Evolutionary conservation across 2,329 filamentous ascomycete genomes (phyloP).

Genomic region (Dothideomycetes sp.): DNA sequence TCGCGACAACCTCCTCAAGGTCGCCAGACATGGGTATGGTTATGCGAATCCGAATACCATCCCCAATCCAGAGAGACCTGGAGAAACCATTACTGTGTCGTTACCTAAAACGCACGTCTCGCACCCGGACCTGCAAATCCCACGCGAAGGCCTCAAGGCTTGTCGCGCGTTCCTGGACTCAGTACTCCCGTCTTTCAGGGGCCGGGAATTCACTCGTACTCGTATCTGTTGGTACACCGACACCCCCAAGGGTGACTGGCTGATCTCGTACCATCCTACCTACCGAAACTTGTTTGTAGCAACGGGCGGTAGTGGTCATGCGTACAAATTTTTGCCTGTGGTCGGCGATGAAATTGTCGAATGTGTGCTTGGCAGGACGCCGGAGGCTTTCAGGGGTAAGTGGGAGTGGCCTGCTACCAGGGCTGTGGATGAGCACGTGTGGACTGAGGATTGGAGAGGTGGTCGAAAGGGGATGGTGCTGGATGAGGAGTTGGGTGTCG

Average conservation of each 20-base stretch:
- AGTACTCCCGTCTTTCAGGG: conserved; percentile 32
- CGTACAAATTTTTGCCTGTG: conserved; percentile 50
- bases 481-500: conserved; percentile 23
- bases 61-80: conserved; percentile 32
- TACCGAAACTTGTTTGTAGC: conserved; percentile 45
- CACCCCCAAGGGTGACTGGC: conserved; percentile 43
- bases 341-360: conserved; percentile 46
- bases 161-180: conserved; percentile 51
- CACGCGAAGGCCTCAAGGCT: conserved; percentile 48
- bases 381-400: conserved; percentile 44
- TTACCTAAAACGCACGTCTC: conserved; percentile 40
- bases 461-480: conserved; percentile 24
- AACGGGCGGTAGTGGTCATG: conserved; percentile 51
- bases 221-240: conserved; percentile 48
- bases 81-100: conserved; percentile 29
- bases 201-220: conserved; percentile 33
- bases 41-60: conserved; percentile 37
- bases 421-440: conserved; percentile 20
- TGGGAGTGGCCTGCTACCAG: conserved; percentile 43
- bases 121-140: conserved; percentile 37
- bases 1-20: conserved; percentile 30
- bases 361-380: conserved; percentile 32
- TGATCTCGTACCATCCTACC: conserved; percentile 41
- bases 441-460: conserved; percentile 28
- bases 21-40: conserved; percentile 40